Percentiles rank a stretch among this genome's conserved stretches.
Evolutionary conservation across 192 early-diverging fungal genomes (phyloP).

Genomic region (Coemansia sp.): DNA sequence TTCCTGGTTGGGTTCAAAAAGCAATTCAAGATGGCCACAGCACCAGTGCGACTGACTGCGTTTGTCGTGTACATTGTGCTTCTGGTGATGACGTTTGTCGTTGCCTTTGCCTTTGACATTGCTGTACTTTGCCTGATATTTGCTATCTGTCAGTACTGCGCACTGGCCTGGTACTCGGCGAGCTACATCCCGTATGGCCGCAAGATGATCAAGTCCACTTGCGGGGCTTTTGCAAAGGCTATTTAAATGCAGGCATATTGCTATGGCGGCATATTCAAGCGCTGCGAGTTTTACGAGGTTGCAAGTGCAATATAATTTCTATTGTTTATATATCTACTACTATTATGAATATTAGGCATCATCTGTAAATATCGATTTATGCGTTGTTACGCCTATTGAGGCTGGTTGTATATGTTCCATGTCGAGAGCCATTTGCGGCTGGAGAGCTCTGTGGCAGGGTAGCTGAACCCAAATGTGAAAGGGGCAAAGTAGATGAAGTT

Average conservation of each 20-base stretch:
- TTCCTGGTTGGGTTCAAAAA: constrained; percentile 85
- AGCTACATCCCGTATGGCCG: constrained; percentile 93
- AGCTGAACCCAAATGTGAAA: constrained; percentile 79
- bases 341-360: not conserved
- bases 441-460: constrained; percentile 59
- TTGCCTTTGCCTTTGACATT: constrained; percentile 66
- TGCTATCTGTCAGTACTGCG: constrained; percentile 84
- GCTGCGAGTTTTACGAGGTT: not conserved
- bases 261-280: not conserved
- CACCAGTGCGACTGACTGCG: constrained; percentile 72
- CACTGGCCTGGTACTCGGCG: constrained; percentile 82
- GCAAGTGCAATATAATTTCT: not conserved
- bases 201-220: constrained; percentile 60
- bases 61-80: constrained; percentile 68
- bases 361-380: not conserved
- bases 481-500: constrained; percentile 78
- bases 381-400: not conserved
- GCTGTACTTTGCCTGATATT: constrained; percentile 76
- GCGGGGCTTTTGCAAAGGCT: constrained; percentile 54
- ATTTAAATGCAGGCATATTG: constrained; percentile 11
- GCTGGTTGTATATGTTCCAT: constrained; percentile 71
- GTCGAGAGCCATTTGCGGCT: constrained; percentile 68
- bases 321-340: not conserved
- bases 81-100: constrained; percentile 70
- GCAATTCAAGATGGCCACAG: constrained; percentile 84